A percentile compares a stretch with the other conserved stretches of the same genome.
phyloP scores from a whole-genome alignment of 1,284 basidiomycete species.

The Dichomitus squalens region DNA sequence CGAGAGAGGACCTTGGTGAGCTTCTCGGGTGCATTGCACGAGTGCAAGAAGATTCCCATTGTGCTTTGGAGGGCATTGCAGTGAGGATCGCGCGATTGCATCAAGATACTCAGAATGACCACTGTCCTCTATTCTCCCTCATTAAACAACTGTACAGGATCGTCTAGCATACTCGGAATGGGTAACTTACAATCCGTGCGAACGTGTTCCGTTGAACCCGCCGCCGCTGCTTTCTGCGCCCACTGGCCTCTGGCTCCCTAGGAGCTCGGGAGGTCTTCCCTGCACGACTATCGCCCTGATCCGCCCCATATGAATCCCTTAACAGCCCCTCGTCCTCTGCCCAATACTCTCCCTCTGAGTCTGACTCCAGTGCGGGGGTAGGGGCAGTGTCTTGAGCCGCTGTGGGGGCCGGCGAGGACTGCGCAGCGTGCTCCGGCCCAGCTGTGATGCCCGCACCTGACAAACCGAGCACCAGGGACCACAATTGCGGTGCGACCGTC shows the following conservation, averaged over 20 bases:
- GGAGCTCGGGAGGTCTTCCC: too few relatives aligned
- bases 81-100: slow-evolving; percentile 3
- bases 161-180: not conserved
- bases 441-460: not conserved
- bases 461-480: not conserved
- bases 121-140: not conserved
- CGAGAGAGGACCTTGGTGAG: slow-evolving; percentile 7
- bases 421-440: too few relatives aligned
- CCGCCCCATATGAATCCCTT: too few relatives aligned
- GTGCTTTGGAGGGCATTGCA: slow-evolving; percentile 10
- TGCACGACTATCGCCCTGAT: too few relatives aligned
- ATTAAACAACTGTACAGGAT: not conserved
- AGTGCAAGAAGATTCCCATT: slow-evolving; percentile 16
- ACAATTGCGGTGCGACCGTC: not conserved
- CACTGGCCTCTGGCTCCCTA: too few relatives aligned
- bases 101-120: slow-evolving; percentile 3
- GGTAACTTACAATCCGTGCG: not conserved
- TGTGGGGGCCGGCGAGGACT: too few relatives aligned
- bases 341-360: too few relatives aligned
- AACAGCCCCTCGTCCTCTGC: too few relatives aligned
- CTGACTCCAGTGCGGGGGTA: too few relatives aligned
- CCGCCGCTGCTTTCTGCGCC: too few relatives aligned
- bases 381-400: too few relatives aligned
- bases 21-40: slow-evolving; percentile 6
- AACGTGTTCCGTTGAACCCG: too few relatives aligned